Evolutionary conservation across 2,329 filamentous ascomycete genomes (phyloP).

Genomic region (Beauveria varroae): DNA sequence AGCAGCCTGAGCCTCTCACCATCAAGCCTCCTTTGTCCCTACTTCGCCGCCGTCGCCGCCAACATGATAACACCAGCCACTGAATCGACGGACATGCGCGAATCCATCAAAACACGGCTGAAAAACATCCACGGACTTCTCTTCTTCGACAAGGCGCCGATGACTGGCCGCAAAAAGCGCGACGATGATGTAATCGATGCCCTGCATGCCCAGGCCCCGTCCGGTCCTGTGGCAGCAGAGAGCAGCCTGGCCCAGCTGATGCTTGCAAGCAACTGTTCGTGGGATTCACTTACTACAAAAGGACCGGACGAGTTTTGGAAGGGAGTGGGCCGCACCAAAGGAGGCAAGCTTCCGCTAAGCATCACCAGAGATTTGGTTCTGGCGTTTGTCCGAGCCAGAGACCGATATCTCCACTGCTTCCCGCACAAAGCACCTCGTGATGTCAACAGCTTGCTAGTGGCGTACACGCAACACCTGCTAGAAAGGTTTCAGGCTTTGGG

Average conservation of each 20-base stretch:
- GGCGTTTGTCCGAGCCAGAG: conserved; percentile 13
- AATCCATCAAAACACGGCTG: neutral
- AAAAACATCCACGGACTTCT: neutral
- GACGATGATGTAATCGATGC: conserved; percentile 1
- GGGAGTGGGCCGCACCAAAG: neutral
- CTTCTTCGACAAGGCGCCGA: neutral
- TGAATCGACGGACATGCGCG: neutral
- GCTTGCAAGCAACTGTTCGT: conserved; percentile 1
- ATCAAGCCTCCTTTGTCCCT: neutral
- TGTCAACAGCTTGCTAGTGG: neutral
- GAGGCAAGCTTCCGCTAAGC: neutral
- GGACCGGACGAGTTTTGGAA: conserved; percentile 2
- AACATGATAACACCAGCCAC: neutral
- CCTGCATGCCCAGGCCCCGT: neutral
- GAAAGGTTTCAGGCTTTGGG: neutral
- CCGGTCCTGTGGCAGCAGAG: neutral
- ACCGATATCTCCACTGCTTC: conserved; percentile 11
- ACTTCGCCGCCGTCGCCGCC: neutral
- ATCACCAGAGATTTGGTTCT: conserved; percentile 4
- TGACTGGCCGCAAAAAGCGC: neutral
- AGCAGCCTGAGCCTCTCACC: neutral
- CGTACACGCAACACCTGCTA: conserved; percentile 10
- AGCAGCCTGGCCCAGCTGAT: neutral
- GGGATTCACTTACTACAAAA: neutral
- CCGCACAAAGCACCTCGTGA: neutral